A percentile compares a stretch with the other conserved stretches of the same genome.
Conservation (phyloP, 75 land plant species). For the Cupressus sempervirens region DNA sequence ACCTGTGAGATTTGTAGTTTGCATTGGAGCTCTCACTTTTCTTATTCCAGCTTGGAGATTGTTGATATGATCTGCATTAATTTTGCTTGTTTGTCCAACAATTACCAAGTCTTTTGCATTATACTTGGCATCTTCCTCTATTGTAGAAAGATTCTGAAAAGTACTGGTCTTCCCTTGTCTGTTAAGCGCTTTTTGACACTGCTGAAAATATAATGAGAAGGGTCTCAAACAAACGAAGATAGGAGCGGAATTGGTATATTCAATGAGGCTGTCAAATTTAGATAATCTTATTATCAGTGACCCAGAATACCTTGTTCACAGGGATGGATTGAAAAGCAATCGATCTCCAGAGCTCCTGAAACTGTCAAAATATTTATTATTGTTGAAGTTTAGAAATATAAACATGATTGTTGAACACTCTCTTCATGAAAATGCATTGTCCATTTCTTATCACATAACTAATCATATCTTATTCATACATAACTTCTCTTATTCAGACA, state of each 20-base stretch:
- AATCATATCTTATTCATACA: too few relatives aligned
- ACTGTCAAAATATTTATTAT: not conserved
- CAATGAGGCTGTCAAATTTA: not conserved
- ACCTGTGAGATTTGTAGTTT: slow-evolving; percentile 29
- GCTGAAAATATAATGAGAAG: slow-evolving; percentile 2
- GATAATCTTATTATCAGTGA: not conserved
- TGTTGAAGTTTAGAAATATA: too few relatives aligned
- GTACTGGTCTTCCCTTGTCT: not conserved
- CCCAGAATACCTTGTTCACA: slow-evolving; percentile 8
- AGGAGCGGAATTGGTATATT: not conserved
- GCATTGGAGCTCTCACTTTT: not conserved
- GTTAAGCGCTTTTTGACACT: not conserved
- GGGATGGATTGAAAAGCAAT: slow-evolving; percentile 46
- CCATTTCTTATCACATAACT: too few relatives aligned
- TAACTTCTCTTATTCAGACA: too few relatives aligned
- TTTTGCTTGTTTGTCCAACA: not conserved
- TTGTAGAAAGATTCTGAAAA: not conserved
- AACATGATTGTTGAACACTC: too few relatives aligned
- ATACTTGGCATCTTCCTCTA: not conserved
- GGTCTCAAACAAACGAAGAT: not conserved
- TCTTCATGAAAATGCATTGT: too few relatives aligned
- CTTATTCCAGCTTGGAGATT: not conserved
- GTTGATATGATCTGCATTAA: not conserved
- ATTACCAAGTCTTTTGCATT: not conserved
- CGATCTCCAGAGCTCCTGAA: slow-evolving; percentile 58